Percentiles rank a stretch among this genome's conserved stretches.
Conservation (phyloP, 768 basidiomycete genomes). For the Termitomyces sp. region DNA sequence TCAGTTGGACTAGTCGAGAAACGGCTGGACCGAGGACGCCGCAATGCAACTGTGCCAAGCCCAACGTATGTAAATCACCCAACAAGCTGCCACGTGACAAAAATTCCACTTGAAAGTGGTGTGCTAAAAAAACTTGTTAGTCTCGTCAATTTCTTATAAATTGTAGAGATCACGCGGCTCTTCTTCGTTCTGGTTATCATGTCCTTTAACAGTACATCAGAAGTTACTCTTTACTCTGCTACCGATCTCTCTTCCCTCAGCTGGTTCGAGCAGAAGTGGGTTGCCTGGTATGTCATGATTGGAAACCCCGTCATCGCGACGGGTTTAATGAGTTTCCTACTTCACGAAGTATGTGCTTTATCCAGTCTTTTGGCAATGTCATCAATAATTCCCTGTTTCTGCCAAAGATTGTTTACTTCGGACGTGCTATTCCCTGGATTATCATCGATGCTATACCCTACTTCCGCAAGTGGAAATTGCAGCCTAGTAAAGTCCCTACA, state of each 20-base stretch:
- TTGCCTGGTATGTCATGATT: slow-evolving; percentile 77
- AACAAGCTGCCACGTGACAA: slow-evolving; percentile 8
- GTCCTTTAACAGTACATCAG: slow-evolving; percentile 36
- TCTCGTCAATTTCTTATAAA: slow-evolving; percentile 5
- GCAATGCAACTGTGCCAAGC: not conserved
- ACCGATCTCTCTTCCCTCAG: slow-evolving; percentile 55
- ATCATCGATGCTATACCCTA: slow-evolving; percentile 93
- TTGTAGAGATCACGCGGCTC: slow-evolving; percentile 2
- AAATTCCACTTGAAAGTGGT: slow-evolving; percentile 12
- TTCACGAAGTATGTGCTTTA: slow-evolving; percentile 77
- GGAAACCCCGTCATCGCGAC: slow-evolving; percentile 92
- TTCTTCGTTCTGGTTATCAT: slow-evolving; percentile 29
- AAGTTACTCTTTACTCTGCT: slow-evolving; percentile 45
- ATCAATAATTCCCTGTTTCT: not conserved
- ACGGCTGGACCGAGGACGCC: not conserved
- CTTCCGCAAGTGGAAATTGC: slow-evolving; percentile 92
- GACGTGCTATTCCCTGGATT: slow-evolving; percentile 91
- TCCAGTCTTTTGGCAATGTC: not conserved
- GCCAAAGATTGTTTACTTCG: slow-evolving; percentile 88
- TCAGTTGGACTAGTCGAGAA: not conserved
- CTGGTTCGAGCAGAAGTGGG: slow-evolving; percentile 80
- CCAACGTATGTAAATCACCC: not conserved
- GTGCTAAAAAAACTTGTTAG: slow-evolving; percentile 1
- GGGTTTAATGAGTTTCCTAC: slow-evolving; percentile 83
- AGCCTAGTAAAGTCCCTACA: slow-evolving; percentile 80